These are phyloP conservation scores for Talaromyces sp. DNA, from an alignment of 2,329 filamentous ascomycete genomes.

Conservation along the genomic window DNA sequence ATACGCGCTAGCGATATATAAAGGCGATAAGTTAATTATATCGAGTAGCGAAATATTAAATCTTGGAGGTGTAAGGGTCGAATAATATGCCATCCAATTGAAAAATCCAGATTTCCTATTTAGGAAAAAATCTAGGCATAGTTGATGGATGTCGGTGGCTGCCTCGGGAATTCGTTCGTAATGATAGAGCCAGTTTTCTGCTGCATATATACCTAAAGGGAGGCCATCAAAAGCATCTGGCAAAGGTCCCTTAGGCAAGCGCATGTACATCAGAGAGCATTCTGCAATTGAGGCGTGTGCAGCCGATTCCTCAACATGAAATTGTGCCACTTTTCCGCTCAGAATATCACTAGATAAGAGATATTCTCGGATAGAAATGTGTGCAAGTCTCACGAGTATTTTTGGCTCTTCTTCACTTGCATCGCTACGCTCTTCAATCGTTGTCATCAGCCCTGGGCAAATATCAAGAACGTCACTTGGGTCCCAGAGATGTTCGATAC, in stretches of 20 bases:
- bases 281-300: constrained; percentile 6
- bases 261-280: constrained; percentile 9
- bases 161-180: constrained; percentile 7
- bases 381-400: constrained; percentile 7
- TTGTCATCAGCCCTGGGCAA: constrained; percentile 7
- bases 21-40: background rate
- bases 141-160: background rate
- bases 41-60: background rate
- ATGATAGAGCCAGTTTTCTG: constrained; percentile 5
- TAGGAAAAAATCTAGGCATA: constrained; percentile 6
- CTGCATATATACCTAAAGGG: constrained; percentile 4
- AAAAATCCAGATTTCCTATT: background rate
- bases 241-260: background rate
- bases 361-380: constrained; percentile 11
- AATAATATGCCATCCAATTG: constrained; percentile 3
- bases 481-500: constrained; percentile 3
- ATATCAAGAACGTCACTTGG: constrained; percentile 9
- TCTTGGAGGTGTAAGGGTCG: background rate
- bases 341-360: constrained; percentile 4
- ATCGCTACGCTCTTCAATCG: background rate
- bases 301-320: background rate
- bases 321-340: background rate
- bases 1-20: constrained; percentile 1
- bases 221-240: background rate
- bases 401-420: background rate